Conservation (phyloP, 768 basidiomycete species). For the Agrocybe chaxingu region DNA sequence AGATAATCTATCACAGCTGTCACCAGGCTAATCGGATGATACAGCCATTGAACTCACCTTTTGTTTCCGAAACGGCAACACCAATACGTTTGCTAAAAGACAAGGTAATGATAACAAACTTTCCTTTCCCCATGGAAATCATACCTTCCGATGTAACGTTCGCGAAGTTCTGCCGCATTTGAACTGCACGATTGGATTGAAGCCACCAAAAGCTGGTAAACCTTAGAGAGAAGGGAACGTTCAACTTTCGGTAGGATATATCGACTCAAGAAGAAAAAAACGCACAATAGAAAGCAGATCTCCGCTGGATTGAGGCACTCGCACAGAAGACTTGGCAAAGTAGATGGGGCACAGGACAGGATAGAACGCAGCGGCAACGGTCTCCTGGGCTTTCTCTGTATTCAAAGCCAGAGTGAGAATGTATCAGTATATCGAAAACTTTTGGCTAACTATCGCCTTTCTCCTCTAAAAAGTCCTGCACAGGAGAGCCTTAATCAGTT, state of each 20-base stretch:
- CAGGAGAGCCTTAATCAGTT: background rate
- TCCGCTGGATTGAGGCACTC: constrained; percentile 7
- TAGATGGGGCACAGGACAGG: constrained; percentile 20
- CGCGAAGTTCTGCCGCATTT: constrained; percentile 47
- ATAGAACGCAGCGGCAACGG: constrained; percentile 14
- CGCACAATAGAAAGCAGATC: constrained; percentile 24
- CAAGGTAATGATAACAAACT: background rate
- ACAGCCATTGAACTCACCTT: constrained; percentile 29
- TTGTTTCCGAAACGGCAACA: constrained; percentile 40
- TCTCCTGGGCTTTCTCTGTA: constrained; percentile 15
- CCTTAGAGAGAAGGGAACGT: constrained; percentile 28
- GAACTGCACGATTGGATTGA: constrained; percentile 33
- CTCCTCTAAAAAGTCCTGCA: constrained; percentile 21
- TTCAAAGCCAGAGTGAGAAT: constrained; percentile 8
- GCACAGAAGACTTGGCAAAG: constrained; percentile 5
- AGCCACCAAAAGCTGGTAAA: constrained; percentile 52
- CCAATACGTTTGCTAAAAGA: constrained; percentile 43
- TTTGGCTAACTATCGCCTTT: constrained; percentile 5
- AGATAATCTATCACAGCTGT: constrained; percentile 42
- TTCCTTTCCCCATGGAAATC: background rate
- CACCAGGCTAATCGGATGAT: constrained; percentile 1
- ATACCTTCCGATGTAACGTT: constrained; percentile 47
- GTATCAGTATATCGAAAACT: background rate
- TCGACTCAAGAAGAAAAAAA: constrained; percentile 8
- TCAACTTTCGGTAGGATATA: constrained; percentile 11